Base-by-base conservation (phyloP, 306 rosid species). In the Castanea crenata region DNA sequence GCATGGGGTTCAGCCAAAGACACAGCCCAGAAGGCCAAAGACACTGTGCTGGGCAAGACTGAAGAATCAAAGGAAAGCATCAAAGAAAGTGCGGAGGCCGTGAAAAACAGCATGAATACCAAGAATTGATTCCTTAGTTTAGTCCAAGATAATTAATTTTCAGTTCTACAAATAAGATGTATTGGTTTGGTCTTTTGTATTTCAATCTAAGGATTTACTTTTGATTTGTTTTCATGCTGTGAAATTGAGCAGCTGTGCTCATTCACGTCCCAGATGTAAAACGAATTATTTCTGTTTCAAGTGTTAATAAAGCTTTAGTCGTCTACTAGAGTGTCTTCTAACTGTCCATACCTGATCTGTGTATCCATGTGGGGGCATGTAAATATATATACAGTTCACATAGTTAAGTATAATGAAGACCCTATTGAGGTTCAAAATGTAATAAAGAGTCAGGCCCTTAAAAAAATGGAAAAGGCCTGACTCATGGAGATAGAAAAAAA, bases 1-100 rank as follows among this genome's bases (percentile, higher is more conserved):
- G 90, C 91, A 21, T 95, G 95, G 99, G 95, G 75, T 25, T 78
- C 91, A 5, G 85, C 97, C 9, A 89, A 88, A 85, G 85, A 81
- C 74, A 86, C 91, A 1, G 92, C 97, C 15, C 88, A 88, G 9
- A 87, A 35, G 55, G 89, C 97, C 20, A 79, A 88, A 13, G 92
- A 87, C 35, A 69, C 72, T 0, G 83, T 90, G 29, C 2, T 69
- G 18, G 88, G 84, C 32, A 89, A 89, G 85, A 58, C 84, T 51
- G 79, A 87, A 6, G 87, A 88, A 5, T 85, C 97, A 0, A 87
- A 89, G 74, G 87, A 88, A 3, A 78, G 58, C 21, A 86, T 91
- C 76, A 86, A 89, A 69, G 86, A 81, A n/a, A 83, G 86, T 20
- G 87, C 91, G 1, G 86, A 86, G 76, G 41, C 86, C 19, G 88